A percentile compares a stretch with the other conserved stretches of the same genome.
These are phyloP conservation scores for Phytophthora agathidicida DNA, from an alignment of 352 stramenopile species.

Conservation along the genomic window DNA sequence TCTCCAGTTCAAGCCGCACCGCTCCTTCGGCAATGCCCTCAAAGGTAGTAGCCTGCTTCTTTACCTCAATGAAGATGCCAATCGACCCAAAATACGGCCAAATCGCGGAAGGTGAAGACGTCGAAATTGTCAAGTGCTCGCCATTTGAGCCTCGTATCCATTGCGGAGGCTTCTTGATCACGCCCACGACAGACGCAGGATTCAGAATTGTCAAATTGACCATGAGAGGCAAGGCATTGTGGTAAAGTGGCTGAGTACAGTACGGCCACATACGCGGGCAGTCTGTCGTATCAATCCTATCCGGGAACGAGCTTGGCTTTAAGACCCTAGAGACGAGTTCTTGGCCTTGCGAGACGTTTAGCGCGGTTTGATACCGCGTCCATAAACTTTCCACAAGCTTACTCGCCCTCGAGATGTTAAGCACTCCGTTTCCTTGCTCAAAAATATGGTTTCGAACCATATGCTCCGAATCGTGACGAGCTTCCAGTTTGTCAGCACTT, in stretches of 20 bases:
- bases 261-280: slow-evolving; percentile 90
- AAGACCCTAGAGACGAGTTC: slow-evolving; percentile 10
- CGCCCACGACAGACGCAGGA: slow-evolving; percentile 52
- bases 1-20: slow-evolving; percentile 54
- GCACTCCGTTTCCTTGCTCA: slow-evolving; percentile 79
- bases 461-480: slow-evolving; percentile 41
- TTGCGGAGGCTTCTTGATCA: slow-evolving; percentile 49
- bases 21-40: slow-evolving; percentile 47
- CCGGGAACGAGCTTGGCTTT: slow-evolving; percentile 63
- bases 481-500: slow-evolving; percentile 53
- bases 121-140: slow-evolving; percentile 56
- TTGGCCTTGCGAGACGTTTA: slow-evolving; percentile 18
- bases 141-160: slow-evolving; percentile 60
- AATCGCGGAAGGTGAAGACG: slow-evolving; percentile 50
- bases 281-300: slow-evolving; percentile 70
- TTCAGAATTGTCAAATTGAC: slow-evolving; percentile 90
- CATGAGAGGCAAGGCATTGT: slow-evolving; percentile 72
- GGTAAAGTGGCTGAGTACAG: slow-evolving; percentile 81
- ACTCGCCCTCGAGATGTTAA: slow-evolving; percentile 73
- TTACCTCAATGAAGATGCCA: slow-evolving; percentile 76
- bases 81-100: slow-evolving; percentile 78
- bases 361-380: slow-evolving; percentile 31
- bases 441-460: slow-evolving; percentile 81
- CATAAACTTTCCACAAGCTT: slow-evolving; percentile 49
- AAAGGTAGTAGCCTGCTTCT: slow-evolving; percentile 41